Evolutionary conservation across 352 stramenopile species (phyloP), one percentile per base, ranked within the genome.

Genomic region (Globisporangium rhizosaccharum): DNA sequence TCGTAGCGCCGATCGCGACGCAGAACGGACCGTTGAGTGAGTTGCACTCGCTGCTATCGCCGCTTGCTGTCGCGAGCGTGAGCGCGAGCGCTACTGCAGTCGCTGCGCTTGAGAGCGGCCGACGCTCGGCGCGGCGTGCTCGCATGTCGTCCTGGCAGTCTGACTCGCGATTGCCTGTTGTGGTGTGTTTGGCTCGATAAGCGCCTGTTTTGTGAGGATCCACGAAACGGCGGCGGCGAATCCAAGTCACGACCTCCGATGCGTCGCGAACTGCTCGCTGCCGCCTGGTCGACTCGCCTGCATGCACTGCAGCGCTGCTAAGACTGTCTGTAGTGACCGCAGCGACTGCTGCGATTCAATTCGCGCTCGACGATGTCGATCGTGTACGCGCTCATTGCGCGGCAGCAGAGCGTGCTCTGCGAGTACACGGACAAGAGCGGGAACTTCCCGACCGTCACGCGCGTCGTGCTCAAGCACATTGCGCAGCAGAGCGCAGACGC

Each of bases 391-490:
- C 66, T 94, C 20, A 75, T 94, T 37, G 79, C 84, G 20, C 70
- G 84, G 7, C 63, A 86, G 20, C 80, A 91, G 68, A 85, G 72
- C 53, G 84, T 94, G 49, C 69, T 94, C 23, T 92, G 82, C 45
- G 84, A 94, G 57, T 77, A 88, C 59, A 89, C 79, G 28, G 81
- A 90, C 53, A 75, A 81, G 62, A 79, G 65, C 47, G 80, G 79
- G 46, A 92, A 94, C 69, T 90, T 92, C 62, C 73, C 73, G 30
- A 90, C 76, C 5, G 76, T 90, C 59, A 87, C 82, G 52, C 79
- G 81, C 6, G 79, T 74, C 8, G 79, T 94, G 61, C 66, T 94
- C 39, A 90, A 85, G 60, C 71, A 92, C 44, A 62, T 93, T 15
- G 63, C 75, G 30, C 71, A 90, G 41, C 79, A 87, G 51, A 74